These are phyloP conservation scores for Leonotis leonurus DNA, from an alignment of 257 asterid genomes.

Conservation along the genomic window DNA sequence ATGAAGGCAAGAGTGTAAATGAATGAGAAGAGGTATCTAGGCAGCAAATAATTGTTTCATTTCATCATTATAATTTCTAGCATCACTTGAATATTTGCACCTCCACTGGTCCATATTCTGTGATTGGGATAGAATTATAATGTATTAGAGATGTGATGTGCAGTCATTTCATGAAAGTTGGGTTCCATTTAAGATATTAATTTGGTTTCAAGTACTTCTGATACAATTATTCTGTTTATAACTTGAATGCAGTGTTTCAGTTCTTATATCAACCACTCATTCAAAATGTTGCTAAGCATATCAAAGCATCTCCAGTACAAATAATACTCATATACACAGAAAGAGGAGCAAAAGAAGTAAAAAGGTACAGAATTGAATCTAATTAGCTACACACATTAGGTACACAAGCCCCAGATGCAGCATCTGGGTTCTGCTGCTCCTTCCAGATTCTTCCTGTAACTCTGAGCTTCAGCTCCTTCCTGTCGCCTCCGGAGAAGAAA, in stretches of 20 bases:
- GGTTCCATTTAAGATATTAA: not conserved
- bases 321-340: not conserved
- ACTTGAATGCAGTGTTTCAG: not conserved
- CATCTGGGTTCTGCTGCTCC: constrained; percentile 62
- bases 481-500: constrained; percentile 75
- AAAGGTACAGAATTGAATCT: not conserved
- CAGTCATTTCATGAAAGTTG: constrained; percentile 1
- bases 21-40: constrained; percentile 21
- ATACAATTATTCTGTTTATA: too few species aligned
- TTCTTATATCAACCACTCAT: not conserved
- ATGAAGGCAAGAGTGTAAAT: constrained; percentile 22
- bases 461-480: constrained; percentile 79
- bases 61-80: not conserved
- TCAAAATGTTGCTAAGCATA: too few species aligned
- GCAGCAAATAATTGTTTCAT: not conserved
- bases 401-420: constrained; percentile 45
- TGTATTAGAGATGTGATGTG: not conserved
- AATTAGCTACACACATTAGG: constrained; percentile 59
- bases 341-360: not conserved
- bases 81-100: not conserved
- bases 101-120: not conserved
- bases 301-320: too few species aligned
- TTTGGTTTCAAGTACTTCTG: too few species aligned
- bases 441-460: constrained; percentile 82
- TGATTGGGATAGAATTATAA: constrained; percentile 12